Conservation (phyloP, 768 basidiomycete genomes). For the Auriscalpium vulgare region DNA sequence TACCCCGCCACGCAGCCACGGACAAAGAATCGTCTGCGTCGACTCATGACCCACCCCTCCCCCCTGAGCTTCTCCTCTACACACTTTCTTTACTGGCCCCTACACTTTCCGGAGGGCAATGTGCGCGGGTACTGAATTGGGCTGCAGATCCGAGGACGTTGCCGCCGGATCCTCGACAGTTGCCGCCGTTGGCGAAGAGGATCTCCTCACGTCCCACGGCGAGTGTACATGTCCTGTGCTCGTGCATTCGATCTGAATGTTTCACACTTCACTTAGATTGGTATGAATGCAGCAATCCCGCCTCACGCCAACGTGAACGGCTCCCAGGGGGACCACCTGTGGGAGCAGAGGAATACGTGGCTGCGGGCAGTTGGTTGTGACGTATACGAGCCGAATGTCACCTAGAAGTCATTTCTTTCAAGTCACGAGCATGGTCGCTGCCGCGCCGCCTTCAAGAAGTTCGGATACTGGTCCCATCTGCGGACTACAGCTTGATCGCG, state of each 20-base stretch:
- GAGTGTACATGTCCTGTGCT: slow-evolving; percentile 16
- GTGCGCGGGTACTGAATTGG: slow-evolving; percentile 42
- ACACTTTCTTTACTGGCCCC: slow-evolving; percentile 54
- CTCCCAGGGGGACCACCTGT: slow-evolving; percentile 23
- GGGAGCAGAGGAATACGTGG: slow-evolving; percentile 40
- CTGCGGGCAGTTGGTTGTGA: slow-evolving; percentile 38
- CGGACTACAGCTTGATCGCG: too few species aligned
- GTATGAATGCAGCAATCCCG: slow-evolving; percentile 18
- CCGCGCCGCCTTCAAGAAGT: too few species aligned
- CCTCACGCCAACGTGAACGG: slow-evolving; percentile 1
- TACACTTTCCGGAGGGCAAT: slow-evolving; percentile 45
- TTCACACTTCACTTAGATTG: slow-evolving; percentile 20
- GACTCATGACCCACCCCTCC: slow-evolving; percentile 27
- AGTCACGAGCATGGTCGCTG: too few species aligned
- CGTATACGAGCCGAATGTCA: slow-evolving; percentile 26
- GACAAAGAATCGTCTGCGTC: neutral
- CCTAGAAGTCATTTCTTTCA: too few species aligned
- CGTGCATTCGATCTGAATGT: slow-evolving; percentile 27
- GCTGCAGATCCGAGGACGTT: slow-evolving; percentile 42
- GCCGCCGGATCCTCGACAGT: slow-evolving; percentile 20
- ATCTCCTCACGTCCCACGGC: neutral
- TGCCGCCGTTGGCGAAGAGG: neutral
- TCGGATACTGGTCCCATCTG: too few species aligned
- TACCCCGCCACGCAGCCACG: slow-evolving; percentile 20
- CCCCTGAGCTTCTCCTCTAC: slow-evolving; percentile 48